Percentiles rank a stretch among this genome's conserved stretches.
These are phyloP conservation scores for Prunus mume DNA, from an alignment of 306 rosid species.

Conservation along the genomic window DNA sequence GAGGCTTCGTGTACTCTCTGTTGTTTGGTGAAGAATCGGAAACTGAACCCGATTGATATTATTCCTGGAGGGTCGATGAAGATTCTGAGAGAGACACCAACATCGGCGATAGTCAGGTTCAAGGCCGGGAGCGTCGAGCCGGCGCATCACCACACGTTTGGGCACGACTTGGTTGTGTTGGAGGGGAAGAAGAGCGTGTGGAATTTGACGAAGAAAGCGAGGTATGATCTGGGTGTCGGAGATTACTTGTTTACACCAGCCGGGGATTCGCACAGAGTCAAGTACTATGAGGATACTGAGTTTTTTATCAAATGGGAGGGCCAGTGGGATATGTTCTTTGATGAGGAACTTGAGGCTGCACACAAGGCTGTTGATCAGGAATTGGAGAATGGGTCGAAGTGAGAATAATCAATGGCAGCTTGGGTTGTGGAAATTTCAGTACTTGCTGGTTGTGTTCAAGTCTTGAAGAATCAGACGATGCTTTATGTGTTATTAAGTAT, in stretches of 20 bases:
- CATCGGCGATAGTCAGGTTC: constrained; percentile 77
- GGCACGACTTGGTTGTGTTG: constrained; percentile 80
- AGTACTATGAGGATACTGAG: constrained; percentile 69
- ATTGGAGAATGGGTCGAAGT: not conserved
- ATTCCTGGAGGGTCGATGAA: constrained; percentile 90
- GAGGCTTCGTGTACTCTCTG: constrained; percentile 45
- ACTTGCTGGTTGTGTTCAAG: not conserved
- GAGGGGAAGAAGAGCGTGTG: constrained; percentile 84
- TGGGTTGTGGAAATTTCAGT: not conserved
- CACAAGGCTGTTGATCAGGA: constrained; percentile 38
- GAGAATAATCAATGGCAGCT: not conserved
- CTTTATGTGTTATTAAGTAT: not conserved
- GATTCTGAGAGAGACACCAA: constrained; percentile 74
- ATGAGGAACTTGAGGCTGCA: constrained; percentile 66
- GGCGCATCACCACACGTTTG: constrained; percentile 87
- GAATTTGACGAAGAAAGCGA: constrained; percentile 70
- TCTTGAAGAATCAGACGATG: not conserved
- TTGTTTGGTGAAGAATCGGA: constrained; percentile 61
- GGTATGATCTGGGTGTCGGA: constrained; percentile 60
- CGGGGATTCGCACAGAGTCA: constrained; percentile 77
- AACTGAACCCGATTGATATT: constrained; percentile 57
- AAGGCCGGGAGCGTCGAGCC: constrained; percentile 87
- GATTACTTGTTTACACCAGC: constrained; percentile 78
- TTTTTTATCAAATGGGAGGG: constrained; percentile 97
- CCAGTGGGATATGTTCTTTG: constrained; percentile 86